A percentile compares a stretch with the other conserved stretches of the same genome.
These are phyloP conservation scores for Inga laurina DNA, from an alignment of 306 rosid species.

Conservation along the genomic window DNA sequence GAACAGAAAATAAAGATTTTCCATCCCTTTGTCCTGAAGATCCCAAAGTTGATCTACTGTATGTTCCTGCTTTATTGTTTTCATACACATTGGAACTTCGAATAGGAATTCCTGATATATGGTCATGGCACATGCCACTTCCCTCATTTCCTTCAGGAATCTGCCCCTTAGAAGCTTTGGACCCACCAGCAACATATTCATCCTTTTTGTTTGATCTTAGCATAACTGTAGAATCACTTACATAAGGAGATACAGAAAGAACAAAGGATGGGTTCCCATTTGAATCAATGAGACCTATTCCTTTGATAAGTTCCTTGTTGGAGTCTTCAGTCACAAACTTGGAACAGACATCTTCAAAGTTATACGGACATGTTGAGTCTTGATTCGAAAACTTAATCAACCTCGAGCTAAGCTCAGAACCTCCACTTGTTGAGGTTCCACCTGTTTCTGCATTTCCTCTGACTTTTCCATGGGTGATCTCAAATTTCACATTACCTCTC, in stretches of 20 bases:
- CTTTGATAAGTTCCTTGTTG: slow-evolving; percentile 67
- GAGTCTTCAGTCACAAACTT: slow-evolving; percentile 77
- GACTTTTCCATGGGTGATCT: slow-evolving; percentile 46
- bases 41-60: slow-evolving; percentile 45
- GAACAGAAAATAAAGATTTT: slow-evolving; percentile 37
- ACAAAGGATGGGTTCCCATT: slow-evolving; percentile 69
- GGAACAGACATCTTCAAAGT: slow-evolving; percentile 70
- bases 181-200: slow-evolving; percentile 31
- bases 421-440: slow-evolving; percentile 40
- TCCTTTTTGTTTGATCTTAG: slow-evolving; percentile 49
- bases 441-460: slow-evolving; percentile 46
- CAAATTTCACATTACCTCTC: slow-evolving; percentile 58
- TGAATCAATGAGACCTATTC: slow-evolving; percentile 83
- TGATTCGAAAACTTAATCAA: slow-evolving; percentile 74
- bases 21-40: slow-evolving; percentile 47
- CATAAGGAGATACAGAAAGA: slow-evolving; percentile 55
- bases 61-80: slow-evolving; percentile 33
- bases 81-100: slow-evolving; percentile 48
- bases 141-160: slow-evolving; percentile 48
- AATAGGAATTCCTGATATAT: slow-evolving; percentile 38
- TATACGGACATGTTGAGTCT: slow-evolving; percentile 69
- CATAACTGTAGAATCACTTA: slow-evolving; percentile 47
- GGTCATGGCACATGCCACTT: slow-evolving; percentile 38
- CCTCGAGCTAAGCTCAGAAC: slow-evolving; percentile 57
- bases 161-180: slow-evolving; percentile 44